Base-by-base conservation (phyloP, 306 rosid species). In the Cicer arietinum region DNA sequence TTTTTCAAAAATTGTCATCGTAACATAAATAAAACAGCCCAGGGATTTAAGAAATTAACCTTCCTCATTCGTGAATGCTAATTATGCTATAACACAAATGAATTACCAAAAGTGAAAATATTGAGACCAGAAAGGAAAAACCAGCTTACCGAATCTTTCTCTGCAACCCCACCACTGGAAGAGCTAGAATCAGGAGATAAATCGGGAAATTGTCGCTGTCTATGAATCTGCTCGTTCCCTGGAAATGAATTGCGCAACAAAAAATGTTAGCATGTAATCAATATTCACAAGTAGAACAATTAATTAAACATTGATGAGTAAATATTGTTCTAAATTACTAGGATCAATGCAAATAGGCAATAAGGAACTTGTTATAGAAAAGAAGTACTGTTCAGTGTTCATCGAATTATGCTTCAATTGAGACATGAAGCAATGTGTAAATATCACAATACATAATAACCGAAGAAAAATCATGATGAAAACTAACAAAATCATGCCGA, bases 81-180 rank as follows among this genome's bases (percentile, higher is more conserved):
- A 40, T 0, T 57, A 3, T 1, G 52, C 40, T 7, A 16, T 59
- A 0, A 50, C 7, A 4, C 14, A 65, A 41, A 64, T 11, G 7
- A 40, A 67, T 35, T 51, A 37, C 52, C 13, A 43, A 39, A 35
- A 6, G 62, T 51, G 65, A 41, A 59, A 22, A 71, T 41, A 64
- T 5, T 14, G 66, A 65, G 20, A 48, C 5, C 10, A 69, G 54
- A 73, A 68, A n/a, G 44, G 57, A 74, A 85, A 86, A 84, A 48
- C 1, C 42, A 81, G 77, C 94, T 61, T 65, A 94, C 98, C 78
- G 84, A 83, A 48, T 91, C 94, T 67, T 86, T 86, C 7, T 85
- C 80, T 1, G 81, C 83, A 54, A 63, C 80, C 51, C 79, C 84
- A 59, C 89, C 87, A 78, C 91, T 60, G 78, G 79, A 76, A 59